Evolutionary conservation across 202 grass and related monocot genomes (phyloP).

Genomic region (Alloteropsis angusta): DNA sequence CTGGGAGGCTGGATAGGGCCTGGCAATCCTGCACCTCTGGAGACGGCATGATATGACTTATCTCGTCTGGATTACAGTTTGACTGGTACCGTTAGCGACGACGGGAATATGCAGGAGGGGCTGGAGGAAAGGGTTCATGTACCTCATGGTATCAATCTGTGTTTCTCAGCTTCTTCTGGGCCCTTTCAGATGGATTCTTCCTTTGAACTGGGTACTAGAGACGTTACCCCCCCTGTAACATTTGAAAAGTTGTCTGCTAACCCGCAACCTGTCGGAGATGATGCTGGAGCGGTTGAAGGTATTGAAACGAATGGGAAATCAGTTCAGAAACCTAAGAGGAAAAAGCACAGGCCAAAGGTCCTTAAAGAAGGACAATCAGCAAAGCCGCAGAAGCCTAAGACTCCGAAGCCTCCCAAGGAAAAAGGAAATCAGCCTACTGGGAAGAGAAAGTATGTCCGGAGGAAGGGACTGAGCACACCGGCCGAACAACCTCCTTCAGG

Average conservation of each 20-base stretch:
- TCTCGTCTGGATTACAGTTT: not conserved
- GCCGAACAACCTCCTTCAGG: constrained; percentile 9
- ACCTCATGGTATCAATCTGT: constrained; percentile 21
- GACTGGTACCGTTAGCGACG: not conserved
- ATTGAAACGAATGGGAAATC: constrained; percentile 48
- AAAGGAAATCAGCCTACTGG: constrained; percentile 28
- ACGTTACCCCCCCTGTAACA: not conserved
- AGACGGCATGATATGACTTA: not conserved
- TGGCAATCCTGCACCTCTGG: not conserved
- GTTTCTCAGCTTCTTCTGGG: constrained; percentile 14
- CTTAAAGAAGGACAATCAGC: constrained; percentile 43
- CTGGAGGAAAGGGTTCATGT: not conserved
- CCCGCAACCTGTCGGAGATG: constrained; percentile 3
- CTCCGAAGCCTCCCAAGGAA: constrained; percentile 39
- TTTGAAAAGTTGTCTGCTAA: constrained; percentile 14
- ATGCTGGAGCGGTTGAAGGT: constrained; percentile 12
- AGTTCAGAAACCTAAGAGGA: constrained; percentile 53
- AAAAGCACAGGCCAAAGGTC: constrained; percentile 78
- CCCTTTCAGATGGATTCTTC: constrained; percentile 12
- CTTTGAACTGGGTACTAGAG: not conserved
- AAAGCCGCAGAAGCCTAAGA: constrained; percentile 36
- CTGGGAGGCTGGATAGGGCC: constrained; percentile 1
- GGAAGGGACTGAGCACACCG: constrained; percentile 34
- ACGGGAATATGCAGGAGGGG: constrained; percentile 22
- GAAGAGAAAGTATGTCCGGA: constrained; percentile 64